phyloP scores from a whole-genome alignment of 495 filamentous ascomycete species.

The Podospora conica region DNA sequence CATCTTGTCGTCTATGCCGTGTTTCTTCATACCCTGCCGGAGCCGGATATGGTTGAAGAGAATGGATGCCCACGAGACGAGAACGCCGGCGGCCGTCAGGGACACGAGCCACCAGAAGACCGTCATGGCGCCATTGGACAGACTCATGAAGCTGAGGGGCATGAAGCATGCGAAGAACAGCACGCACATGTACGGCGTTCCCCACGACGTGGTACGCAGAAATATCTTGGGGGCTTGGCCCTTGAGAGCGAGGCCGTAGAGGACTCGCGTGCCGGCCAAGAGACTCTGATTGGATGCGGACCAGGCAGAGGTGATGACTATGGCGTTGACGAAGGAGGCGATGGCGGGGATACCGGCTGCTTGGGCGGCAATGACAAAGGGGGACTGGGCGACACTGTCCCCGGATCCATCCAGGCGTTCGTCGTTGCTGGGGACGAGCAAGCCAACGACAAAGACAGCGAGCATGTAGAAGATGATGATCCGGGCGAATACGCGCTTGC shows the following conservation, averaged over 20 bases:
- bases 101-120: constrained; percentile 59
- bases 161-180: constrained; percentile 47
- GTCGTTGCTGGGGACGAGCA: constrained; percentile 57
- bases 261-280: constrained; percentile 54
- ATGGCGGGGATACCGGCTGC: constrained; percentile 58
- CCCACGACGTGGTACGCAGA: constrained; percentile 52
- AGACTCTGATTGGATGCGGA: constrained; percentile 60
- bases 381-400: constrained; percentile 52
- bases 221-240: constrained; percentile 53
- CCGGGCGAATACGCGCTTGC: constrained; percentile 63
- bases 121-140: constrained; percentile 48
- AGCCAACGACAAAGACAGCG: constrained; percentile 64
- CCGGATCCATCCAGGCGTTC: constrained; percentile 44
- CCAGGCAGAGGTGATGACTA: constrained; percentile 68
- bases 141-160: constrained; percentile 53
- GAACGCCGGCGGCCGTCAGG: constrained; percentile 48
- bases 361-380: constrained; percentile 66
- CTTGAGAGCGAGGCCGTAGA: constrained; percentile 58
- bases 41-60: constrained; percentile 44
- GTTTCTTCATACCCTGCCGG: constrained; percentile 35
- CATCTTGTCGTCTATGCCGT: constrained; percentile 31
- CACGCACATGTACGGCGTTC: constrained; percentile 56
- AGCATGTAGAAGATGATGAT: constrained; percentile 68
- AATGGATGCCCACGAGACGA: constrained; percentile 50
- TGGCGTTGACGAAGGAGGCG: constrained; percentile 58